Conservation (phyloP, 2,329 filamentous ascomycete species). For the Sphaerostilbella broomeana region DNA sequence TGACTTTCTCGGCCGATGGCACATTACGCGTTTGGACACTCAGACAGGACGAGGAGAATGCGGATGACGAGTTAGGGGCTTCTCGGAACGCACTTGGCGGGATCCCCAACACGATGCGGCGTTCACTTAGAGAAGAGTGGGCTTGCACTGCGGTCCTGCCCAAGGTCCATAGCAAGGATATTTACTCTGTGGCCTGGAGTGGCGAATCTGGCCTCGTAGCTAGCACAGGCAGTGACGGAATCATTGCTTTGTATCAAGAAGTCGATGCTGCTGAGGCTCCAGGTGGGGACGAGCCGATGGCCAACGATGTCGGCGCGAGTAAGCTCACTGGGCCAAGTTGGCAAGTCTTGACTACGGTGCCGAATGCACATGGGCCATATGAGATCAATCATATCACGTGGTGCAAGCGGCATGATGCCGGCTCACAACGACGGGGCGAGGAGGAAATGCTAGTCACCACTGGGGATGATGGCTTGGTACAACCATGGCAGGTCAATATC, state of each 20-base stretch:
- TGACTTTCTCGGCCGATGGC: slow-evolving; percentile 80
- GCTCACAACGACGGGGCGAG: slow-evolving; percentile 42
- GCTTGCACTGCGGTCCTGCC: slow-evolving; percentile 70
- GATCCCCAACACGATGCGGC: slow-evolving; percentile 86
- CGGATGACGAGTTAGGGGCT: slow-evolving; percentile 25
- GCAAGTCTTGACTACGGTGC: slow-evolving; percentile 61
- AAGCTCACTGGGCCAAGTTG: slow-evolving; percentile 38
- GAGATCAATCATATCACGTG: slow-evolving; percentile 91
- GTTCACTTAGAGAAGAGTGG: slow-evolving; percentile 76
- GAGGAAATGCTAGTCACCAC: slow-evolving; percentile 89
- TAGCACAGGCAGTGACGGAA: slow-evolving; percentile 84
- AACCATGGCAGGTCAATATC: slow-evolving; percentile 63
- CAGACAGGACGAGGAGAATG: slow-evolving; percentile 46
- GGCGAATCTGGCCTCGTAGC: slow-evolving; percentile 67
- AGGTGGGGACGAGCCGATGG: slow-evolving; percentile 28
- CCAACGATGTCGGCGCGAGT: slow-evolving; percentile 14
- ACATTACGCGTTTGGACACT: slow-evolving; percentile 75
- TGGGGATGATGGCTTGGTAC: slow-evolving; percentile 84
- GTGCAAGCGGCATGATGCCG: slow-evolving; percentile 71
- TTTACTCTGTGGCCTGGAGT: slow-evolving; percentile 86
- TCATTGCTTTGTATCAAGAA: slow-evolving; percentile 73
- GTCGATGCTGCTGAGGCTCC: slow-evolving; percentile 16
- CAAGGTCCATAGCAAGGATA: slow-evolving; percentile 65
- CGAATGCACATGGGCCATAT: slow-evolving; percentile 80
- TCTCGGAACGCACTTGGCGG: slow-evolving; percentile 44